phyloP scores from a whole-genome alignment of 2,329 filamentous ascomycete species.

The Venturia nashicola region DNA sequence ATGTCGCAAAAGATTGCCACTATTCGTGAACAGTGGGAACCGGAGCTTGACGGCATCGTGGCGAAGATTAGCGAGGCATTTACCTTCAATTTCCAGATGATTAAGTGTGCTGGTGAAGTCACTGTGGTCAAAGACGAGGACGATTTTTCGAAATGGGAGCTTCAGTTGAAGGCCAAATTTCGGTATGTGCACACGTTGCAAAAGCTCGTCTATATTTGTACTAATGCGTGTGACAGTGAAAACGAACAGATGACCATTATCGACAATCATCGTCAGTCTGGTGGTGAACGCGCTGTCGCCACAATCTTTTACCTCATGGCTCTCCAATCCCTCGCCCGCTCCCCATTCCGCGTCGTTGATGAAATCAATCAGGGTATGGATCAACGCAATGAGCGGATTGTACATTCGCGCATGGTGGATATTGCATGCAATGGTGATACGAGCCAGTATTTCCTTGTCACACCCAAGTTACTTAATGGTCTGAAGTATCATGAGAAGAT shows the following conservation, averaged over 20 bases:
- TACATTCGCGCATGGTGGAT: slow-evolving; percentile 95
- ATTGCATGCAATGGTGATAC: slow-evolving; percentile 78
- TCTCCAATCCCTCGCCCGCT: slow-evolving; percentile 81
- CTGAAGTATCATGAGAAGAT: slow-evolving; percentile 82
- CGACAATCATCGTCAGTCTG: slow-evolving; percentile 86
- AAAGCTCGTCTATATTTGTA: background rate
- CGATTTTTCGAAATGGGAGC: slow-evolving; percentile 87
- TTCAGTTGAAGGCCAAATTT: slow-evolving; percentile 92
- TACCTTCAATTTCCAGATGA: slow-evolving; percentile 83
- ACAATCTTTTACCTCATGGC: slow-evolving; percentile 99
- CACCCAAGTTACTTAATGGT: slow-evolving; percentile 80
- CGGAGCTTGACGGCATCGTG: slow-evolving; percentile 64
- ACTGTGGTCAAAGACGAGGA: slow-evolving; percentile 70
- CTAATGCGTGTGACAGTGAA: slow-evolving; percentile 41
- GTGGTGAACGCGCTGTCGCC: slow-evolving; percentile 88
- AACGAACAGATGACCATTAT: slow-evolving; percentile 74
- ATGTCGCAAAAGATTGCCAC: slow-evolving; percentile 48
- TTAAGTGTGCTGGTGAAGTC: slow-evolving; percentile 88
- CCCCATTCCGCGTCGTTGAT: slow-evolving; percentile 94
- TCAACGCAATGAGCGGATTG: slow-evolving; percentile 93
- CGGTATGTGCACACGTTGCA: slow-evolving; percentile 44
- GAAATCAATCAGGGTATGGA: slow-evolving; percentile 99
- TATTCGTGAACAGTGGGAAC: slow-evolving; percentile 69
- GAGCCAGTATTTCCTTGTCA: slow-evolving; percentile 87
- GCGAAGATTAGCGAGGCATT: slow-evolving; percentile 80